phyloP scores from a whole-genome alignment of 768 basidiomycete genomes.

The Lentinus brumalis region DNA sequence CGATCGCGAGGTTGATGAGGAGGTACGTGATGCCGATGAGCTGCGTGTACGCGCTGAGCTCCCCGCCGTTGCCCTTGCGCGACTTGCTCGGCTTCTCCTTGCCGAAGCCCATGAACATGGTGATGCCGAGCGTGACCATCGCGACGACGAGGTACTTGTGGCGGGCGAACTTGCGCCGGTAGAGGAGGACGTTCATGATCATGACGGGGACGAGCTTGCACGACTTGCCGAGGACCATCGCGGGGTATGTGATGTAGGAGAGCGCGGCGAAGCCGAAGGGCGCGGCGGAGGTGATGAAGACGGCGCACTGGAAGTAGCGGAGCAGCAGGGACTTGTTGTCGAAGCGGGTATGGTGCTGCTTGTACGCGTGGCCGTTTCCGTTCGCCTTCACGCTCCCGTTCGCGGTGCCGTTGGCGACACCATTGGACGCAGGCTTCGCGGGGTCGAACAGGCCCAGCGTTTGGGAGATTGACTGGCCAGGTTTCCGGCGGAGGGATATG shows the following conservation, averaged over 20 bases:
- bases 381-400: slow-evolving; percentile 21
- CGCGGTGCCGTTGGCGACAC: slow-evolving; percentile 32
- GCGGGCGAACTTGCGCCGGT: slow-evolving; percentile 87
- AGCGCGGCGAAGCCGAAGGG: slow-evolving; percentile 97
- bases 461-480: slow-evolving; percentile 52
- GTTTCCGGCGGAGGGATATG: slow-evolving; percentile 62
- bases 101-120: slow-evolving; percentile 91
- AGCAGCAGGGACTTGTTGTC: slow-evolving; percentile 56
- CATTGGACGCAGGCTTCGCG: slow-evolving; percentile 35
- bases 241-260: slow-evolving; percentile 95
- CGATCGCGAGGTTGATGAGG: slow-evolving; percentile 84
- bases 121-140: slow-evolving; percentile 92
- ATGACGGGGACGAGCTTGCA: slow-evolving; percentile 99
- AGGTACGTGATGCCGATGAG: slow-evolving; percentile 76
- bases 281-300: slow-evolving; percentile 87
- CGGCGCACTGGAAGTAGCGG: slow-evolving; percentile 79
- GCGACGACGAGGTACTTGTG: slow-evolving; percentile 95
- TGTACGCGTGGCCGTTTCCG: slow-evolving; percentile 30
- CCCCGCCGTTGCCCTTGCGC: slow-evolving; percentile 26
- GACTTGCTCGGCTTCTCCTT: slow-evolving; percentile 49
- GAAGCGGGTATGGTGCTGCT: slow-evolving; percentile 28
- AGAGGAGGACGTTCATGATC: slow-evolving; percentile 95
- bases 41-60: slow-evolving; percentile 52
- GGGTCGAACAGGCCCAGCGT: slow-evolving; percentile 60
- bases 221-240: slow-evolving; percentile 98